Conservation (phyloP, 169 alveolate species). For the Plasmodium relictum region DNA sequence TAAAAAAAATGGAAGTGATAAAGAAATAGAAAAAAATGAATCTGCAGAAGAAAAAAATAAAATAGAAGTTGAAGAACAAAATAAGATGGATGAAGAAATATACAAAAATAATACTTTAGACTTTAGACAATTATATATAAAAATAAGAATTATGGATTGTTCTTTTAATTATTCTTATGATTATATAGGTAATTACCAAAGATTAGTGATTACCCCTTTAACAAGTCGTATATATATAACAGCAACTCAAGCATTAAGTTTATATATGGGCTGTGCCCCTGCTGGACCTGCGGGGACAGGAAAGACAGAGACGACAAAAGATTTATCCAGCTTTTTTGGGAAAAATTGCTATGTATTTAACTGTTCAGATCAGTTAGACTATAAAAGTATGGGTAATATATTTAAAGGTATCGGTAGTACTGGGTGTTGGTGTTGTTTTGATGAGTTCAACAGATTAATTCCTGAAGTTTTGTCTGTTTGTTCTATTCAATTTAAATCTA, state of each 20-base stretch:
- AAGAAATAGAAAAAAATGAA: conserved; percentile 80
- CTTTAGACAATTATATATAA: conserved; percentile 87
- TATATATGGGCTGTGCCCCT: conserved; percentile 98
- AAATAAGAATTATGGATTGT: conserved; percentile 94
- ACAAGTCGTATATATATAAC: conserved; percentile 98
- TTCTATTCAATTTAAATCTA: conserved; percentile 96
- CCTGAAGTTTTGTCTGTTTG: conserved; percentile 98
- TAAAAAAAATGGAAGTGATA: background rate
- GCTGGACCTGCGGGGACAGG: conserved; percentile 99
- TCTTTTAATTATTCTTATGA: conserved; percentile 95
- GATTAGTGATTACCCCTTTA: conserved; percentile 97
- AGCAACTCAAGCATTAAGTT: conserved; percentile 97
- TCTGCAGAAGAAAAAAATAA: conserved; percentile 68
- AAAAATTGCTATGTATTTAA: conserved; percentile 97
- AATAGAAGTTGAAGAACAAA: conserved; percentile 77
- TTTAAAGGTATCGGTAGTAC: conserved; percentile 97
- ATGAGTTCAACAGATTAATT: conserved; percentile 96
- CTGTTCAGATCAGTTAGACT: conserved; percentile 97
- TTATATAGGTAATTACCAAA: conserved; percentile 96
- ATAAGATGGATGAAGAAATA: conserved; percentile 14
- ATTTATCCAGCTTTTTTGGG: conserved; percentile 96
- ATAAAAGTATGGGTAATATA: conserved; percentile 96
- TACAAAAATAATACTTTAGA: conserved; percentile 31
- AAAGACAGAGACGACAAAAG: conserved; percentile 97
- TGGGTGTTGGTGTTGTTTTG: conserved; percentile 99